Percentiles rank a stretch among this genome's conserved stretches.
These are phyloP conservation scores for Zanthoxylum bungeanum DNA, from an alignment of 345 rosid species.

Conservation along the genomic window DNA sequence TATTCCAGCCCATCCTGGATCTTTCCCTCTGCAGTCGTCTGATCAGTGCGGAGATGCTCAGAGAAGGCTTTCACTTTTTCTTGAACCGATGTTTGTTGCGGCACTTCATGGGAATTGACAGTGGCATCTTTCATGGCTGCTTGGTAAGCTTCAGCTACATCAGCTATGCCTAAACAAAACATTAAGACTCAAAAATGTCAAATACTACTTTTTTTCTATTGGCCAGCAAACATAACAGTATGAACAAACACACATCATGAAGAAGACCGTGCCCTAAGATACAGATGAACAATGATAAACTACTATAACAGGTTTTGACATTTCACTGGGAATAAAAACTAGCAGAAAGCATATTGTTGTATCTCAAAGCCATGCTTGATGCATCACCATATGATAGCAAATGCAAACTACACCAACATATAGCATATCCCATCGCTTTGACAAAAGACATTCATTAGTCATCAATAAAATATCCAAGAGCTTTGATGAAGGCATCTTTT, in stretches of 20 bases:
- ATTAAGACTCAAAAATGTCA: not conserved
- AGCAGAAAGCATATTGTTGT: not conserved
- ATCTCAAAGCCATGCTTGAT: no score
- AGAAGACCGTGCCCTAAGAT: no score
- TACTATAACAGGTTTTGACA: no score
- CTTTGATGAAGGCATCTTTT: no score
- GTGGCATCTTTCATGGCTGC: slow-evolving; percentile 58
- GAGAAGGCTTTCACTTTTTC: slow-evolving; percentile 66
- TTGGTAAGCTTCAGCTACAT: slow-evolving; percentile 76
- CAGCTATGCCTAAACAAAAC: slow-evolving; percentile 66
- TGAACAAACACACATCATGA: no score
- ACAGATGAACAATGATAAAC: no score
- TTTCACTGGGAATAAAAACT: no score
- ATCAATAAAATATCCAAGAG: no score
- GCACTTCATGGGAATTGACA: slow-evolving; percentile 46
- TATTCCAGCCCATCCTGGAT: slow-evolving; percentile 79
- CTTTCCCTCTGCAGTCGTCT: slow-evolving; percentile 54
- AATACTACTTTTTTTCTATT: no score
- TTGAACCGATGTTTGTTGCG: slow-evolving; percentile 44
- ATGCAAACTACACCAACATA: not conserved
- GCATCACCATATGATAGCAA: slow-evolving; percentile 1
- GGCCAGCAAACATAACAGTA: not conserved
- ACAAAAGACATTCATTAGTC: not conserved
- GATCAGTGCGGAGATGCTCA: slow-evolving; percentile 54
- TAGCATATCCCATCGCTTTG: not conserved